These are phyloP conservation scores for Furcasterigmium sp. DNA, from an alignment of 2,329 filamentous ascomycete species.

Conservation along the genomic window DNA sequence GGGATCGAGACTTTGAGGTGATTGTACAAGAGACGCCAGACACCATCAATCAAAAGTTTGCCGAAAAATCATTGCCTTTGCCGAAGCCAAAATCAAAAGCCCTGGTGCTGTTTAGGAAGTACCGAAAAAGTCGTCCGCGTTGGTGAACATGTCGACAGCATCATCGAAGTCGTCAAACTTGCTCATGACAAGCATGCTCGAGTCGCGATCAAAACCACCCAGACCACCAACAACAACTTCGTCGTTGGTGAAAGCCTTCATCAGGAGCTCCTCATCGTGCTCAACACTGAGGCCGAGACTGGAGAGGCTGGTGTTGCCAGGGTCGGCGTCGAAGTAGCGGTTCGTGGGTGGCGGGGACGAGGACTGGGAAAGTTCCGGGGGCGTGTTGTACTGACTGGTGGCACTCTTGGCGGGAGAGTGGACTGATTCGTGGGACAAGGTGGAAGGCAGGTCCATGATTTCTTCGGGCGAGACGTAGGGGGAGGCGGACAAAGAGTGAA, in stretches of 20 bases:
- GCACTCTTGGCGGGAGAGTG: slow-evolving; percentile 46
- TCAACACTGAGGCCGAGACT: slow-evolving; percentile 13
- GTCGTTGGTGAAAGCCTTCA: slow-evolving; percentile 37
- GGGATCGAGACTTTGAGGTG: no score
- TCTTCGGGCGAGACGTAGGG: slow-evolving; percentile 42
- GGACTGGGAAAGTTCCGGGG: slow-evolving; percentile 56
- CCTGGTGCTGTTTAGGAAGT: slow-evolving; percentile 16
- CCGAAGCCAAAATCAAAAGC: no score
- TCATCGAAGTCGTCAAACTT: slow-evolving; percentile 51
- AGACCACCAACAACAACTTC: slow-evolving; percentile 23
- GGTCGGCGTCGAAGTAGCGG: slow-evolving; percentile 43
- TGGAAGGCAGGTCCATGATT: slow-evolving; percentile 28
- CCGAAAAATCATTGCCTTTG: no score
- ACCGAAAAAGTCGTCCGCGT: slow-evolving; percentile 48
- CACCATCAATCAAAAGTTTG: no score
- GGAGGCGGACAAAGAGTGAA: slow-evolving; percentile 39
- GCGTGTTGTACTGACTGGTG: slow-evolving; percentile 49
- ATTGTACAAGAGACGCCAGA: no score
- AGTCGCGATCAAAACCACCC: slow-evolving; percentile 37
- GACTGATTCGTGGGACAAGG: slow-evolving; percentile 16
- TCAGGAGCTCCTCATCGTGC: slow-evolving; percentile 39
- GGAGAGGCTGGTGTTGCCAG: slow-evolving; percentile 21
- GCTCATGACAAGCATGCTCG: slow-evolving; percentile 43
- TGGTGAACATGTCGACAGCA: slow-evolving; percentile 44
- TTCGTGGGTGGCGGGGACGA: slow-evolving; percentile 45